Conservation (phyloP, 2,329 filamentous ascomycete species). For the Hymenoscyphus infarciens region DNA sequence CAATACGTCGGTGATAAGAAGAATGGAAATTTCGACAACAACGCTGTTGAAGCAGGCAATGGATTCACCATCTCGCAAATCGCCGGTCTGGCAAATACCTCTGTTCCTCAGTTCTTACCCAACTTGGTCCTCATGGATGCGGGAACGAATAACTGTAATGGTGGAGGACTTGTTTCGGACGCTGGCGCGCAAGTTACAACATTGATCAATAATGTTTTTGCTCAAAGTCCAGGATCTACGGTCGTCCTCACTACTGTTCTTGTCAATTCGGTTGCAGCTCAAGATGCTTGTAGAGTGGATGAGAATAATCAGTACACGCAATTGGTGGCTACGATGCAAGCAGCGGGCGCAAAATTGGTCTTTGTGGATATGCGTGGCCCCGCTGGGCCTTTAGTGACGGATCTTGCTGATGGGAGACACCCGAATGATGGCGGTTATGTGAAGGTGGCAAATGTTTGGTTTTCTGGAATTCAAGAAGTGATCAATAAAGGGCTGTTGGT, state of each 20-base stretch:
- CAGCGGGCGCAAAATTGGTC: conserved; percentile 1
- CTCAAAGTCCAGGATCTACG: neutral
- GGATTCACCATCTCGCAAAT: conserved; percentile 34
- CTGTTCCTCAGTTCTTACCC: conserved; percentile 21
- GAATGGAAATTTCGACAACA: conserved; percentile 33
- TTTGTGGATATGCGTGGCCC: conserved; percentile 5
- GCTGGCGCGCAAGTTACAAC: neutral
- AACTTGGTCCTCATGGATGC: conserved; percentile 30
- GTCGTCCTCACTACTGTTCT: conserved; percentile 34
- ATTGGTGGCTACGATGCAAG: neutral
- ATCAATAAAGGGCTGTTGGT: conserved; percentile 3
- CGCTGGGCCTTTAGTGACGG: neutral
- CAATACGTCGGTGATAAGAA: conserved; percentile 32
- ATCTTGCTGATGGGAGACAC: conserved; percentile 6
- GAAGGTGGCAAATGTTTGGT: conserved; percentile 7
- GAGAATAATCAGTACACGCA: neutral
- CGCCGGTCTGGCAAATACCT: conserved; percentile 12
- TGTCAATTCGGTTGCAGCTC: conserved; percentile 35
- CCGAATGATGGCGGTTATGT: conserved; percentile 6
- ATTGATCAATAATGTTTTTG: neutral
- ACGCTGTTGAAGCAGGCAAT: conserved; percentile 33
- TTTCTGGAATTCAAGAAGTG: conserved; percentile 4
- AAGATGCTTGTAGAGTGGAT: conserved; percentile 6
- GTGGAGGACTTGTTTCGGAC: neutral
- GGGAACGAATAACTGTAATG: neutral